Evolutionary conservation across 148 eudicot species (phyloP).

Genomic region (Simmondsia chinensis): DNA sequence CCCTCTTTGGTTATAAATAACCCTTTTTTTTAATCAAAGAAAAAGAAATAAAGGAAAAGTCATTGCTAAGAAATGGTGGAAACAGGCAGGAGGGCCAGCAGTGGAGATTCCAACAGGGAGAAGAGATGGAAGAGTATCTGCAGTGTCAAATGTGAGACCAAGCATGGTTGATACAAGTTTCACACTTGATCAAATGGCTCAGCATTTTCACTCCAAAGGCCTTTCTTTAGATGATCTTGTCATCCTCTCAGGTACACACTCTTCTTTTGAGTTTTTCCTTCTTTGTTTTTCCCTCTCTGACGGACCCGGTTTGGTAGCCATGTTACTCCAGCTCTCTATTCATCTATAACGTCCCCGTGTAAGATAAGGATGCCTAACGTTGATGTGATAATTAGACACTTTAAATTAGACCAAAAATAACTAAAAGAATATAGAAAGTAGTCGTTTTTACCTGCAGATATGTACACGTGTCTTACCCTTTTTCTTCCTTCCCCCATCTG

Average conservation of each 20-base stretch:
- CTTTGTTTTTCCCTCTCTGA: not conserved
- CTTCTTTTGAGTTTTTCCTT: not conserved
- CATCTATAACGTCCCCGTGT: too few species aligned
- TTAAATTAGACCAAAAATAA: too few species aligned
- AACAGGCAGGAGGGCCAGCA: constrained; percentile 58
- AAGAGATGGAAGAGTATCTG: constrained; percentile 52
- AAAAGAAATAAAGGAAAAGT: too few species aligned
- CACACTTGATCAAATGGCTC: constrained; percentile 48
- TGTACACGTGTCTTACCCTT: too few species aligned
- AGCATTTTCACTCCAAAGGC: constrained; percentile 45
- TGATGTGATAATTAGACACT: too few species aligned
- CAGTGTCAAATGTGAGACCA: constrained; percentile 51
- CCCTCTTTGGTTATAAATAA: too few species aligned
- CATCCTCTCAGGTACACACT: constrained; percentile 52
- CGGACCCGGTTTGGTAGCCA: not conserved
- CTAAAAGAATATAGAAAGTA: too few species aligned
- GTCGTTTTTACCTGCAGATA: too few species aligned
- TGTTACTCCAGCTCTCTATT: too few species aligned
- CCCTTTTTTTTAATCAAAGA: too few species aligned
- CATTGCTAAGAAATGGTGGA: not conserved
- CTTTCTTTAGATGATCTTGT: constrained; percentile 51
- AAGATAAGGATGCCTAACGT: too few species aligned
- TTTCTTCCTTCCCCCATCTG: too few species aligned
- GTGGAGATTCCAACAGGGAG: constrained; percentile 54
- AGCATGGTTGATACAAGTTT: constrained; percentile 61